A percentile compares a stretch with the other conserved stretches of the same genome.
Conservation (phyloP, 2,329 filamentous ascomycete species). For the Diaporthe velutina region DNA sequence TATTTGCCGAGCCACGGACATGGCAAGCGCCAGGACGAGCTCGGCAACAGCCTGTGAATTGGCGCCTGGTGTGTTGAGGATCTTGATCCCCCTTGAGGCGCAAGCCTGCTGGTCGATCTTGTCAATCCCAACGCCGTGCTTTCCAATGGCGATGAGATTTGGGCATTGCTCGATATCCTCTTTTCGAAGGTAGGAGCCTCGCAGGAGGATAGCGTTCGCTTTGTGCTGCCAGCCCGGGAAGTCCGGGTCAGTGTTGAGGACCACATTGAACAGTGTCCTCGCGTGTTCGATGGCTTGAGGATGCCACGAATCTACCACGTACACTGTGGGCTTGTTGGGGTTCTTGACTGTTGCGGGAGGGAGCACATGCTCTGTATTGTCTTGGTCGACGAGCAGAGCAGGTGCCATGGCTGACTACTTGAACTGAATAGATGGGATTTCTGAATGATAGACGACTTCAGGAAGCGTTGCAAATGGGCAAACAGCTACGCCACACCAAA, state of each 20-base stretch:
- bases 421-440: neutral
- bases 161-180: neutral
- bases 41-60: slow-evolving; percentile 52
- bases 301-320: neutral
- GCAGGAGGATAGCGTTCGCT: neutral
- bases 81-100: slow-evolving; percentile 41
- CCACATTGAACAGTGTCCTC: neutral
- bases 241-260: slow-evolving; percentile 1
- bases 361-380: neutral
- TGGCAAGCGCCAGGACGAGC: slow-evolving; percentile 48
- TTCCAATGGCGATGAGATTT: slow-evolving; percentile 43
- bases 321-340: neutral
- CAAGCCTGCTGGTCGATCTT: slow-evolving; percentile 47
- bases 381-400: neutral
- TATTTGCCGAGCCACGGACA: slow-evolving; percentile 48
- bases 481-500: too few species aligned
- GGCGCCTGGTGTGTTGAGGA: slow-evolving; percentile 45
- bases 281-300: neutral
- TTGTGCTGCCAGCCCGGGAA: neutral
- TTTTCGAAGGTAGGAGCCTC: neutral
- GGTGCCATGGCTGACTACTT: neutral
- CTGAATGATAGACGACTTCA: neutral
- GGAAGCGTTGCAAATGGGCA: neutral
- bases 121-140: slow-evolving; percentile 49
- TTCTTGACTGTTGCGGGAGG: neutral